phyloP scores from a whole-genome alignment of 78 protist genomes.

The Dictyostelium discoideum region dicty_2.7 NC_007091.3:2128501-2129000 shows the following conservation, averaged over 20 bases:
- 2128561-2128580: not conserved
- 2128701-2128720: slow-evolving; percentile 99
- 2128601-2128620: slow-evolving; percentile 92
- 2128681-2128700: slow-evolving; percentile 97
- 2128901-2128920: slow-evolving; percentile 90
- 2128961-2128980: too few species aligned
- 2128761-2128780: slow-evolving; percentile 99
- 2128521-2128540: too few species aligned
- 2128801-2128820: too few species aligned
- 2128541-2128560: too few species aligned
- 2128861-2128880: slow-evolving; percentile 98
- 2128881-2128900: slow-evolving; percentile 97
- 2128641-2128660: slow-evolving; percentile 98
- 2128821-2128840: not conserved
- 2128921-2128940: slow-evolving; percentile 76
- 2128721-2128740: slow-evolving; percentile 94
- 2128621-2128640: slow-evolving; percentile 95
- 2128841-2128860: not conserved
- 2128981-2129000: too few species aligned
- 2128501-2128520: too few species aligned
- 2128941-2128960: too few species aligned
- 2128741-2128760: slow-evolving; percentile 96
- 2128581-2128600: not conserved
- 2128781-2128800: not conserved
- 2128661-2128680: slow-evolving; percentile 96